These are phyloP conservation scores for Saccharomyces mikatae DNA, from an alignment of 805 yeast species.

Conservation along the genomic window DNA sequence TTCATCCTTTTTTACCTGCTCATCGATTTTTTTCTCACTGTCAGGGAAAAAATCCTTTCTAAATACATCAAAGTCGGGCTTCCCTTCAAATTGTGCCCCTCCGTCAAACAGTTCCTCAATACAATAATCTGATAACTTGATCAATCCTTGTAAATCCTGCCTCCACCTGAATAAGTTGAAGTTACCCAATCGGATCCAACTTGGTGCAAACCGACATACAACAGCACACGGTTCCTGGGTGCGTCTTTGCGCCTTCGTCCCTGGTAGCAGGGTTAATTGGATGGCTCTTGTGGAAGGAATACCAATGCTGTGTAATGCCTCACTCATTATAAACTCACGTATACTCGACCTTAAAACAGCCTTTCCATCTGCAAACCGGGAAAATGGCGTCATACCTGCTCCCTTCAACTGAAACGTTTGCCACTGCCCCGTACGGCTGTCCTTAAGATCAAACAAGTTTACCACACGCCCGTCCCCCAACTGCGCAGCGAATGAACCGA, in stretches of 20 bases:
- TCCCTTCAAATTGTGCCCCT: slow-evolving; percentile 26
- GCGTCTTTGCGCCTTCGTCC: slow-evolving; percentile 61
- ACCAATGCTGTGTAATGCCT: slow-evolving; percentile 69
- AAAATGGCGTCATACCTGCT: slow-evolving; percentile 83
- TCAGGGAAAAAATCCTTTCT: slow-evolving; percentile 23
- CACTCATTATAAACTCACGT: slow-evolving; percentile 80
- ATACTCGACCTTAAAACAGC: slow-evolving; percentile 85
- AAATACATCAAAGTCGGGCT: slow-evolving; percentile 18
- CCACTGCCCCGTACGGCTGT: slow-evolving; percentile 32
- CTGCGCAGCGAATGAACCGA: slow-evolving; percentile 95
- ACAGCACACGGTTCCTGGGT: slow-evolving; percentile 73
- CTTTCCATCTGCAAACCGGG: slow-evolving; percentile 94
- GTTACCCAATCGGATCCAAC: slow-evolving; percentile 83
- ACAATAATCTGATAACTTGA: slow-evolving; percentile 61
- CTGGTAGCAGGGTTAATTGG: slow-evolving; percentile 62
- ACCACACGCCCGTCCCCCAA: slow-evolving; percentile 92
- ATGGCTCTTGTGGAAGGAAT: slow-evolving; percentile 84
- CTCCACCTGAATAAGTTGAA: slow-evolving; percentile 77
- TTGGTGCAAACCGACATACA: slow-evolving; percentile 72
- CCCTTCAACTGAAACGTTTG: slow-evolving; percentile 73
- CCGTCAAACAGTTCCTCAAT: slow-evolving; percentile 52
- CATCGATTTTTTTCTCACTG: slow-evolving; percentile 6
- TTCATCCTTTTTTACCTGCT: slow-evolving; percentile 5
- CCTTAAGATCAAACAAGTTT: slow-evolving; percentile 64
- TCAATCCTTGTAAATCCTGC: slow-evolving; percentile 56